Evolutionary conservation across 345 rosid species (phyloP).

Genomic region (Chamaenerion angustifolium): DNA sequence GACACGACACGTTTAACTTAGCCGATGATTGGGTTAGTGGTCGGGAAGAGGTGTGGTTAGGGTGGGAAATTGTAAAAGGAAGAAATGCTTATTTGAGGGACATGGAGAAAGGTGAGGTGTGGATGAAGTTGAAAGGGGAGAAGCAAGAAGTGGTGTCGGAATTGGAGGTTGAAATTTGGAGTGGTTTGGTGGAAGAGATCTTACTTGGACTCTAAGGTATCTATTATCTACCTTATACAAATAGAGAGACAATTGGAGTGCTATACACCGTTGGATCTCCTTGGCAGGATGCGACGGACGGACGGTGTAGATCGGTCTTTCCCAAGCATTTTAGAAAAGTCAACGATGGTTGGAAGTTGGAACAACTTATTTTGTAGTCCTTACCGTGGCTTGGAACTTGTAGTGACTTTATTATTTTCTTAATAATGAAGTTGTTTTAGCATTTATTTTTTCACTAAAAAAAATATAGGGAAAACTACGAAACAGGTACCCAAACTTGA

Average conservation of each 20-base stretch:
- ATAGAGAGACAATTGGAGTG: background rate
- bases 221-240: background rate
- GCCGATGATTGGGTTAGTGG: conserved; percentile 57
- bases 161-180: conserved; percentile 35
- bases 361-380: too few relatives aligned
- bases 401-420: too few relatives aligned
- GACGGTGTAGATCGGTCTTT: too few relatives aligned
- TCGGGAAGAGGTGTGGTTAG: conserved; percentile 21
- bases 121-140: conserved; percentile 24
- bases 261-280: too few relatives aligned
- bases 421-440: too few relatives aligned
- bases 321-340: too few relatives aligned
- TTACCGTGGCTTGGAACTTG: too few relatives aligned
- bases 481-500: too few relatives aligned
- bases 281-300: too few relatives aligned
- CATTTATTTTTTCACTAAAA: too few relatives aligned
- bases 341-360: too few relatives aligned
- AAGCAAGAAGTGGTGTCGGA: conserved; percentile 21
- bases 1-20: conserved; percentile 13
- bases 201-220: conserved; percentile 19
- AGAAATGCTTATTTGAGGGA: conserved; percentile 36
- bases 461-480: too few relatives aligned
- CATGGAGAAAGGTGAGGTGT: conserved; percentile 26
- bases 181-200: conserved; percentile 41
- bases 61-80: conserved; percentile 44